phyloP scores from a whole-genome alignment of 2,329 filamentous ascomycete genomes.

The Nothophoma quercina region DNA sequence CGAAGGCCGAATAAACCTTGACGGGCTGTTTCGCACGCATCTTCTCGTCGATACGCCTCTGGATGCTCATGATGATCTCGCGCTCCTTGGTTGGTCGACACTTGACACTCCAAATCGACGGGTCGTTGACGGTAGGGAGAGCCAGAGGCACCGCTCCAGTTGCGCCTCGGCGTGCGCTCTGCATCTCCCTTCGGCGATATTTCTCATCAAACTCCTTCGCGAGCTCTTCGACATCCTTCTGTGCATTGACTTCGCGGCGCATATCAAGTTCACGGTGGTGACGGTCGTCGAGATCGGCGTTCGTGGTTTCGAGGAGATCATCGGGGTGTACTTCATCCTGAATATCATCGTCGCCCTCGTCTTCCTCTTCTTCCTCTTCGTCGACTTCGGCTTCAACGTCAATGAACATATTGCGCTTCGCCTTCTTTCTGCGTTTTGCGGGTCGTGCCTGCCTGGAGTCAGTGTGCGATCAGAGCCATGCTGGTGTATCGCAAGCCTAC shows the following conservation, averaged over 20 bases:
- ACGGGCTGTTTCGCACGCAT: constrained; percentile 79
- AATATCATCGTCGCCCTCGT: constrained; percentile 82
- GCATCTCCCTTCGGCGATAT: constrained; percentile 74
- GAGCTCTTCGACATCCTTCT: constrained; percentile 92
- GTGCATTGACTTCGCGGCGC: constrained; percentile 83
- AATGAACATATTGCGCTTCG: constrained; percentile 84
- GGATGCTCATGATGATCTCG: constrained; percentile 86
- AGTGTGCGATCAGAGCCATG: constrained; percentile 18
- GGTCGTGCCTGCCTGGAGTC: constrained; percentile 66
- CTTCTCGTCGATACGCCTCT: constrained; percentile 86
- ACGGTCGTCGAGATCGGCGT: constrained; percentile 85
- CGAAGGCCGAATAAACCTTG: constrained; percentile 88
- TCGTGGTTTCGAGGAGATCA: constrained; percentile 80
- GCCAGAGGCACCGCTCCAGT: constrained; percentile 62
- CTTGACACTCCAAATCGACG: constrained; percentile 91
- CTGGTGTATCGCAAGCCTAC: constrained; percentile 24
- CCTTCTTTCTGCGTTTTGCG: constrained; percentile 78
- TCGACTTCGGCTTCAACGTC: constrained; percentile 99
- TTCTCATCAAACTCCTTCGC: constrained; percentile 82
- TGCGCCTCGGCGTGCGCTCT: constrained; percentile 39
- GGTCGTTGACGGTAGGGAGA: constrained; percentile 92
- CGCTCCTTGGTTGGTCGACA: constrained; percentile 96
- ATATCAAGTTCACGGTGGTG: constrained; percentile 94
- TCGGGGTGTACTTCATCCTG: constrained; percentile 91
- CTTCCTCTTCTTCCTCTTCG: constrained; percentile 83